Evolutionary conservation across 306 rosid genomes (phyloP), one percentile per base, ranked within the genome.

Genomic region (Macrotyloma uniflorum): DNA sequence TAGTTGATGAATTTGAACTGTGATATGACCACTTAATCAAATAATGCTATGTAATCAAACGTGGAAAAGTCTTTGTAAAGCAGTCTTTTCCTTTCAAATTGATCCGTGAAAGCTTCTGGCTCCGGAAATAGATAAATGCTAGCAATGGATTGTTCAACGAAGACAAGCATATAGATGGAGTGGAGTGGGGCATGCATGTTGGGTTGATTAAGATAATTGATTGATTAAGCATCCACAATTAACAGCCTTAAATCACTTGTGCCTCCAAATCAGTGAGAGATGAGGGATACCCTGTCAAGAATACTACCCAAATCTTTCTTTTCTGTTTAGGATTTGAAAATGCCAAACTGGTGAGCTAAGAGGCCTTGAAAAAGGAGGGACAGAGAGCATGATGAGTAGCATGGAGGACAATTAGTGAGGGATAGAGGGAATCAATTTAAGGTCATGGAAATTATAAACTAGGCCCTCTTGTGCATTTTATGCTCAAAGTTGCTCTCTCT

Each of bases 131-230:
- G 70, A 77, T 85, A 51, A 70, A 75, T 12, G 40, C 20, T 5
- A 77, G 53, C 19, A 30, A 55, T 50, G 85, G 88, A 81, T 72
- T 85, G 20, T 85, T 85, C 81, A 73, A n/a, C 80, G 2, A 85
- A 61, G 85, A 85, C 88, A 81, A 81, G 26, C 69, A 77, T 43
- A 68, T 77, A 54, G 0, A 73, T 42, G 50, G 3, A 57, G 45
- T 50, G 65, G 23, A 33, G 88, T 85, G 85, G 88, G 88, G 23
- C 49, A 85, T 57, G 8, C 8, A 61, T 81, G 88, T 85, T 85
- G 63, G 75, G 71, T 81, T 81, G 73, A 85, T 81, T 67, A 77
- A 57, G 55, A 84, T 78, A 35, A 74, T 72, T 81, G 88, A 85
- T 81, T 73, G 69, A 72, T 71, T 76, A 65, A 84, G 70, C 83